Evolutionary conservation across 2,329 filamentous ascomycete genomes (phyloP), one percentile per base, ranked within the genome.

Genomic region (Pseudocercospora macadamiae): DNA sequence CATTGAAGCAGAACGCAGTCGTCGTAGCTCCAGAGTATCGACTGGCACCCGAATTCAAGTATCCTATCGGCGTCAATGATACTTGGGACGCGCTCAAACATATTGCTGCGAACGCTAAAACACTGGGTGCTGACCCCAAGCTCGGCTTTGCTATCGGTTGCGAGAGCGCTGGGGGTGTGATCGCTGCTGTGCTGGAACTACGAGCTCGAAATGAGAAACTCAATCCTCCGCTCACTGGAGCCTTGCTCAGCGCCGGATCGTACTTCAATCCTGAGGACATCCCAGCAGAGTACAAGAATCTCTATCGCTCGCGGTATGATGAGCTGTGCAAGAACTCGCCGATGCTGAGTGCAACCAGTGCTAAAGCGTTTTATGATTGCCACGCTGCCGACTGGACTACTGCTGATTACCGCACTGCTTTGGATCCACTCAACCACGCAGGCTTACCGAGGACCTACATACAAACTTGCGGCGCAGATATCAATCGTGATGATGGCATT

Each of bases 11-110:
- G 39, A 18, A 51, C 3, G 57, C 53, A 28, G 51, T 64, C 1
- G 57, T 61, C 10, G 48, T 64, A 3, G 57, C 57, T 4, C 59
- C 62, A 21, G 51, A 61, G 28, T 82, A 83, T 60, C 74, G 80
- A 3, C 74, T 80, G 37, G 80, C 80, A n/a, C 80, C 80, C 0
- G 80, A 81, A 54, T 70, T 81, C 62, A 68, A 71, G 19, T 83
- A 82, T 60, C 81, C 80, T 0, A 70, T 68, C 0, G 76, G 75
- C 3, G 68, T 82, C 2, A 71, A 81, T 52, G 80, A 83, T 63
- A 73, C 71, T 51, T 78, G 75, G 61, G 78, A 80, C 54, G 73
- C 73, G 0, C 63, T 78, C 0, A 61, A 70, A 68, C 80, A 76
- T 74, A 54, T 79, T 75, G 76, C 71, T 73, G 51, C 65, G 4